phyloP scores from a whole-genome alignment of 139 green algal species.

The Volvox reticuliferus region DNA sequence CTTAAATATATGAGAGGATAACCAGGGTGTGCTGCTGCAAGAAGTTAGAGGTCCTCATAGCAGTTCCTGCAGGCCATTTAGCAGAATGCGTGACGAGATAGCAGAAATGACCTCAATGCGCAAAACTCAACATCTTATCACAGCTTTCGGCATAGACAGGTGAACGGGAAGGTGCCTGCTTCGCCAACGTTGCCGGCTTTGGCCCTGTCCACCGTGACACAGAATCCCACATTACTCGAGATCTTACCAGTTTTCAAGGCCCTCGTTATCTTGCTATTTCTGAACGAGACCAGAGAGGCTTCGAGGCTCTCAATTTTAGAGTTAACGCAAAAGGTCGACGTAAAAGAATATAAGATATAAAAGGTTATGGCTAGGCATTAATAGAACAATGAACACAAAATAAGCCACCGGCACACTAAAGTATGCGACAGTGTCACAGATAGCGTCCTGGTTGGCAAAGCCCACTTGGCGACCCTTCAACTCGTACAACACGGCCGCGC shows the following conservation, averaged over 20 bases:
- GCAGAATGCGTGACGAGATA: background rate
- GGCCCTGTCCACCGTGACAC: too few species aligned
- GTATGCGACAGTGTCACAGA: background rate
- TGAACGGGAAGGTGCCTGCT: too few species aligned
- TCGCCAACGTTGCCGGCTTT: too few species aligned
- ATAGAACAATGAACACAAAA: background rate
- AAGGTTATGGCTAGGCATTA: background rate
- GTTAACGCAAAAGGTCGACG: background rate
- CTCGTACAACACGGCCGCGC: too few species aligned
- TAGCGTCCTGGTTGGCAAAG: too few species aligned
- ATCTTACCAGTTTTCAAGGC: background rate
- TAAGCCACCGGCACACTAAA: background rate
- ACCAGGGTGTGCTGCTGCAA: background rate
- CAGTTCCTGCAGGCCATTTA: background rate
- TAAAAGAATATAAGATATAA: background rate
- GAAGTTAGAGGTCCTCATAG: slow-evolving; percentile 7
- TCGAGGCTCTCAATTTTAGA: background rate
- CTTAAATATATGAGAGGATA: background rate
- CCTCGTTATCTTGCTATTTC: background rate
- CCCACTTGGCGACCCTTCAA: too few species aligned
- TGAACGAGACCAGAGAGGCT: background rate
- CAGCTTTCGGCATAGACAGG: too few species aligned
- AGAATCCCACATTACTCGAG: background rate
- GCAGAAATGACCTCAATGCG: too few species aligned
- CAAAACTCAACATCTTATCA: too few species aligned